These are phyloP conservation scores for Hymenotorrendiella dingleyae DNA, from an alignment of 2,329 filamentous ascomycete species.

Conservation along the genomic window DNA sequence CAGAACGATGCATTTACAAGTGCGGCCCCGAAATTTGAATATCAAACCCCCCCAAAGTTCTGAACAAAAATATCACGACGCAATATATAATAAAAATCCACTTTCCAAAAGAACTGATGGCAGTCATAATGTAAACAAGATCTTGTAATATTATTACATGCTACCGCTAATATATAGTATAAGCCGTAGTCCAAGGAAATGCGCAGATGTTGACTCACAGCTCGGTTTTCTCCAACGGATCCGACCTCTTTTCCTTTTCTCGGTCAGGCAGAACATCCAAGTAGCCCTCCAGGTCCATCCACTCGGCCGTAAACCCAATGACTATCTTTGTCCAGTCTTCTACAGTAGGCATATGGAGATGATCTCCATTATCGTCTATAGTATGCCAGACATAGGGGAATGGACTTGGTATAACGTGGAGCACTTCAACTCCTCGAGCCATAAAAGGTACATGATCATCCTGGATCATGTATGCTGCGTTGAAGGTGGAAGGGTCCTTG, in stretches of 20 bases:
- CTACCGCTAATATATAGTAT: conserved; percentile 13
- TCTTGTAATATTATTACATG: conserved; percentile 4
- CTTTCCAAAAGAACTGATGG: too few species aligned
- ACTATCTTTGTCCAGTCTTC: conserved; percentile 85
- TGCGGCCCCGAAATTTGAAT: too few species aligned
- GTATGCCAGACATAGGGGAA: conserved; percentile 88
- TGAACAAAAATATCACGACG: too few species aligned
- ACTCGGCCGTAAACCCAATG: conserved; percentile 81
- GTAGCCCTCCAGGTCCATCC: conserved; percentile 66
- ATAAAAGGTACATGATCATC: conserved; percentile 96
- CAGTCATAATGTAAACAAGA: too few species aligned
- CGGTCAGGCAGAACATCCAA: conserved; percentile 18
- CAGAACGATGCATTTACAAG: too few species aligned
- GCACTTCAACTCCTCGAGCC: conserved; percentile 73
- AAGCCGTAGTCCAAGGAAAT: conserved; percentile 12
- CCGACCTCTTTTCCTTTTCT: conserved; percentile 14
- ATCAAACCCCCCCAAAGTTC: too few species aligned
- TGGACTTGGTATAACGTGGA: conserved; percentile 81
- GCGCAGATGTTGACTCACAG: conserved; percentile 27
- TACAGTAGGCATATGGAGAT: conserved; percentile 73
- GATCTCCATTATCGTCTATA: conserved; percentile 73
- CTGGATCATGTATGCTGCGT: conserved; percentile 48
- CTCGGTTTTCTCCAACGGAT: conserved; percentile 21
- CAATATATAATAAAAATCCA: too few species aligned
- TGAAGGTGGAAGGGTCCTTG: conserved; percentile 45